Evolutionary conservation across 768 basidiomycete species (phyloP), one percentile per base, ranked within the genome.

Genomic region (Amyloporia xantha): DNA sequence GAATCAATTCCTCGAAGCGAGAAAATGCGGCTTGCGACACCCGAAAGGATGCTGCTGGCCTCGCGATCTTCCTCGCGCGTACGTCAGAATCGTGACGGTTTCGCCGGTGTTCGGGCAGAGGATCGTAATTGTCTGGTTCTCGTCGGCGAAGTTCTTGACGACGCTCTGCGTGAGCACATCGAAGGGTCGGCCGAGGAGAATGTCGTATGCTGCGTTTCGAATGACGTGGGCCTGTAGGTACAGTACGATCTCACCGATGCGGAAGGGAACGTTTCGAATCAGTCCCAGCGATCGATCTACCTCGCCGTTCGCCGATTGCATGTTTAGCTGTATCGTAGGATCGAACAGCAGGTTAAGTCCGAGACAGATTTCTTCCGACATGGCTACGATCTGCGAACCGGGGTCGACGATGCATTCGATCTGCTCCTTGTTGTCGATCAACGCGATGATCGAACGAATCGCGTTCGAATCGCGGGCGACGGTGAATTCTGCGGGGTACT

Each of bases 301-400:
- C 0, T 39, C 25, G 11, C 54, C 51, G 36, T 58, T 58, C 13
- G 56, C 51, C 21, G 36, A 50, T 26, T 53, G 51, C 53, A 58
- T 54, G 5, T 47, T n/a, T 1, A 58, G 41, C 4, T 30, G 11
- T 27, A 55, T n/a, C 9, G 15, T 20, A 1, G 51, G 56, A 43
- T 58, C 49, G 46, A 43, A 55, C 2, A 45, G 40, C 19, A 59
- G 48, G 5, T 50, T 52, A 25, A 54, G 45, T 1, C 24, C 27
- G 36, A 54, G 48, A 10, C 48, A 52, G 11, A 61, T 41, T 0
- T 42, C 50, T 28, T 61, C 58, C 0, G 59, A 59, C 58, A 63
- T 62, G 0, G 56, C 44, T n/a, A 59, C 25, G 20, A 63, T 57
- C 5, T 57, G 48, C 2, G 53, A 59, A 9, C 61, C 59, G 17